Evolutionary conservation across 2,329 filamentous ascomycete genomes (phyloP), one percentile per base, ranked within the genome.

Genomic region (Aotearoamyces nothofagi): DNA sequence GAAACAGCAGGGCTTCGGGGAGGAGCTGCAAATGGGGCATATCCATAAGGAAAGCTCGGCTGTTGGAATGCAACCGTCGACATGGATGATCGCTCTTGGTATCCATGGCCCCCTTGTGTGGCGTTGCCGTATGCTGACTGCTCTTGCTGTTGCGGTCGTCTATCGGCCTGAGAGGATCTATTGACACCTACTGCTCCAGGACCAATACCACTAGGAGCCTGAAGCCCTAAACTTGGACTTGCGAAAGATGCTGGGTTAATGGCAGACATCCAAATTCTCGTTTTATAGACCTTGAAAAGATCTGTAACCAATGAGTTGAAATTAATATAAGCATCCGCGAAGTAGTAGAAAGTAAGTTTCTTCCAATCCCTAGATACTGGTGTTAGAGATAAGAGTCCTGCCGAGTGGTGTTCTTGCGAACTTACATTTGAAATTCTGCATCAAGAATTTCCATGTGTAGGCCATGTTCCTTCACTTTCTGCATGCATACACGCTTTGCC

Each of bases 221-320:
- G 74, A 13, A 84, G 59, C 15, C 78, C 78, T 27, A 81, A 61
- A 3, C 72, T 73, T 11, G 80, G 78, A 37, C 75, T 86, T 14
- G 80, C 80, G 52, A 96, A 94, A 0, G 87, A 94, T 4, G 87
- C 90, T 5, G 90, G 90, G 50, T 98, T 98, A 53, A 98, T 92
- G 4, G 90, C 90, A 4, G 87, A 96, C 82, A 98, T 93, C 90
- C 90, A 98, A 45, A 98, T 98, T 43, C 92, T 74, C 13, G 87
- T 93, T 61, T 98, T 98, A 66, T 96, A 98, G 37, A 96, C 87
- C 57, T 96, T 96, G 68, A 96, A 98, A 9, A 98, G 65, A 50
- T 98, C 90, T 0, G 86, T 93, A 30, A 98, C 90, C 10, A 98
- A 70, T 2, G 83, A 82, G 52, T 98, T 98, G 66, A 98, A 98